Base-by-base conservation (phyloP, 139 green algal genomes). In the Helicosporidium sp. region DNA sequence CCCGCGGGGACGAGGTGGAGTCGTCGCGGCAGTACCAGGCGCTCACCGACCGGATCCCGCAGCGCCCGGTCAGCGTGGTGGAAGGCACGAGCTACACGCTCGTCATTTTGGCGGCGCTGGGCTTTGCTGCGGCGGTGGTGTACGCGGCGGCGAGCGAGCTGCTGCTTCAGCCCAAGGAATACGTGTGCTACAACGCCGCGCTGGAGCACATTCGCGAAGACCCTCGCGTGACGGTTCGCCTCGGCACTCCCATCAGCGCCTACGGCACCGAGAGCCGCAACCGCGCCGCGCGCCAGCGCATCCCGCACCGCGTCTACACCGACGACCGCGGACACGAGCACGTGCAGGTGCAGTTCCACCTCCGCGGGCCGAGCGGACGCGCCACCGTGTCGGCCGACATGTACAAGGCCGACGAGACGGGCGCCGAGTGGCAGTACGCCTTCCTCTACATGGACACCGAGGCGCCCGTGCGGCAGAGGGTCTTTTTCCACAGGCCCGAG, bases 31-130 rank as follows among this genome's bases (percentile, higher is more conserved):
- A 58, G 46, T 67, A 62, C 35, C 58, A 29, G 20, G 60, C 60
- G 2, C 87, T 95, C 58, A 95, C 84, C 2, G 84, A 95, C 55
- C 70, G 87, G 50, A 95, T 95, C 27, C 84, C 85, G 1, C 75
- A 92, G 57, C 62, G 70, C 15, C 86, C 86, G 2, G 68, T 96
- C 26, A 70, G 65, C 1, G 77, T 84, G 35, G 85, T 87, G 26
- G 85, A 95, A 60, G 83, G 76, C 26, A 76, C 79, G 1, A 83
- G 66, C 7, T 96, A 94, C 74, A 78, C 61, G 1, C 24, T 87
- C 15, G 61, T 95, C 58, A 95, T 95, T 43, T 26, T 86, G 17
- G 82, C 65, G 17, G 86, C 71, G 1, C 74, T 95, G 19, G 82
- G 64, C 26, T 64, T 64, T 57, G 54, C 66, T 26, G 65, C 40